Evolutionary conservation across 163 green algal species (phyloP), one percentile per base, ranked within the genome.

Genomic region (Trebouxiophyceae sp.): DNA sequence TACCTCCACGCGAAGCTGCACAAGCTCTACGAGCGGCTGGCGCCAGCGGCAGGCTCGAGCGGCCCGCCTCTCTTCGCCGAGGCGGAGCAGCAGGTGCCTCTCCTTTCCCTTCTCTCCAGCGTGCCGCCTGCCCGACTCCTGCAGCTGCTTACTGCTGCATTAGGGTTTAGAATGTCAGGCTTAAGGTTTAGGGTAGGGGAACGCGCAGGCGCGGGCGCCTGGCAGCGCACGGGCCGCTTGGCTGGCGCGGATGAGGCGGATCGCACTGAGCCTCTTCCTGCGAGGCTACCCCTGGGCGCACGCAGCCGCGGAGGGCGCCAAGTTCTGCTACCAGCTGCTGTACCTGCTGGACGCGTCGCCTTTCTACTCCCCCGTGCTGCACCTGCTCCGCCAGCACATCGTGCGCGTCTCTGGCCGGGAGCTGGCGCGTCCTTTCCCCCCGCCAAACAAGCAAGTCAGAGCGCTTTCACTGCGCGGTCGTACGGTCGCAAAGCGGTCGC

Each of bases 311-410:
- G 84, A 95, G 73, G 79, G 67, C 19, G 33, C 68, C 1, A 66
- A 62, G 2, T 88, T 95, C 47, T 34, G 58, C 8, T 92, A 89
- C 70, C 85, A 95, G 72, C 57, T 90, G 63, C 27, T 71, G 0
- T 95, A 91, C 68, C 68, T 96, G 58, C 56, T 88, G 68, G 78
- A 84, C 44, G 57, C 45, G 29, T 72, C 68, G 0, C 71, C 75
- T 1, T 86, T 69, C 58, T 87, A 75, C 58, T 78, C 72, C 0
- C 84, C 84, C 1, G 57, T 60, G 22, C 68, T 88, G 63, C 77
- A 84, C n/a, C 66, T 86, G 28, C 74, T 91, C 27, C 63, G 85
- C 2, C 77, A 89, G 47, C 55, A 68, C 23, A 56, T 93, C n/a
- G 77, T 80, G 16, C 68, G 87, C 0, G 69, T 88, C 27, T 85